These are phyloP conservation scores for Daldinia bambusicola DNA, from an alignment of 495 filamentous ascomycete genomes.

Conservation along the genomic window DNA sequence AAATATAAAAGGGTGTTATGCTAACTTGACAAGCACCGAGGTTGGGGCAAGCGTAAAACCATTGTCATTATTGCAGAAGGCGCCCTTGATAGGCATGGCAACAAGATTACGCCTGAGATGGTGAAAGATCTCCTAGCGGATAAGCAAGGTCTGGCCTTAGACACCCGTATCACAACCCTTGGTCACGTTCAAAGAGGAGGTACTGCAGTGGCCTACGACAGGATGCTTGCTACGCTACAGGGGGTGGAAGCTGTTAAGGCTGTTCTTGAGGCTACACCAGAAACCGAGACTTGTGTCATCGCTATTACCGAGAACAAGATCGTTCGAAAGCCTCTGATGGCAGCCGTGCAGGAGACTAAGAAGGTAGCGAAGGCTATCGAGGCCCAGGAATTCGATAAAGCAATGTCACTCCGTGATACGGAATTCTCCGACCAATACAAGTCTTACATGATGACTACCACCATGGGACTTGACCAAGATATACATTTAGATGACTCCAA, in stretches of 20 bases:
- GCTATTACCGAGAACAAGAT: constrained; percentile 99
- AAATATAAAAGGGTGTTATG: not conserved
- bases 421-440: constrained; percentile 95
- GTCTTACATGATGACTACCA: constrained; percentile 89
- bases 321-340: constrained; percentile 82
- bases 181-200: constrained; percentile 97
- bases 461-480: constrained; percentile 56
- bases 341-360: constrained; percentile 87
- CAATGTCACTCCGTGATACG: constrained; percentile 87
- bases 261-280: constrained; percentile 89
- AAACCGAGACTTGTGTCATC: constrained; percentile 93
- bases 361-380: constrained; percentile 83
- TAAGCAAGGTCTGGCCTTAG: constrained; percentile 73
- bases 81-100: constrained; percentile 85
- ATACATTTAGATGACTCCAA: constrained; percentile 73
- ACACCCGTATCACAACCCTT: constrained; percentile 94
- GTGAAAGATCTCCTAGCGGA: constrained; percentile 90
- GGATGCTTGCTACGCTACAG: constrained; percentile 91
- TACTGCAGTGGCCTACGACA: constrained; percentile 90
- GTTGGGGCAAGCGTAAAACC: constrained; percentile 92
- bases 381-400: constrained; percentile 80
- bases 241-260: constrained; percentile 97
- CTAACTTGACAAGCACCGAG: constrained; percentile 77
- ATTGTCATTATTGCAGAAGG: constrained; percentile 98
- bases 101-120: constrained; percentile 79